Percentiles rank a stretch among this genome's conserved stretches.
Conservation (phyloP, 2,329 filamentous ascomycete species). For the Fusarium penzigii region DNA sequence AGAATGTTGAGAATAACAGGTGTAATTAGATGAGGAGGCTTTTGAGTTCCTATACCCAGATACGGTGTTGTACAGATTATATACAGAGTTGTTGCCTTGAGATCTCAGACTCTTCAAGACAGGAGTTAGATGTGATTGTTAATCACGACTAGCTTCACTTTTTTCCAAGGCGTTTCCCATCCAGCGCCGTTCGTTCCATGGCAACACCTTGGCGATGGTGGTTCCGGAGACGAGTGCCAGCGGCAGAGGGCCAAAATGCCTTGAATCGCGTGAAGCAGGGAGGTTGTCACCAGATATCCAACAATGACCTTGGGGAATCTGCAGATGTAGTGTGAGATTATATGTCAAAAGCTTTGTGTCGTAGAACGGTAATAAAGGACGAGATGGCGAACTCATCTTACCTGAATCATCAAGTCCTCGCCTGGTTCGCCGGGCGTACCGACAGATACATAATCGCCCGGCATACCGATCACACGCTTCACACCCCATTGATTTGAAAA, state of each 20-base stretch:
- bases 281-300: conserved; percentile 91
- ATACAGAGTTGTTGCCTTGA: conserved; percentile 3
- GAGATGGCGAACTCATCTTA: conserved; percentile 32
- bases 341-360: not conserved
- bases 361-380: not conserved
- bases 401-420: conserved; percentile 64
- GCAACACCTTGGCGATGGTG: conserved; percentile 65
- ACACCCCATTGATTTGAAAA: conserved; percentile 62
- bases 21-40: conserved; percentile 38
- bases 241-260: conserved; percentile 82
- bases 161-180: conserved; percentile 47
- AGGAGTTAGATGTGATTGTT: not conserved
- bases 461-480: conserved; percentile 79
- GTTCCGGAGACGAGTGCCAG: conserved; percentile 84
- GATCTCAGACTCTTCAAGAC: not conserved
- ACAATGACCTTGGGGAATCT: conserved; percentile 91
- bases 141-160: conserved; percentile 19
- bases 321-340: conserved; percentile 11
- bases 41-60: conserved; percentile 32
- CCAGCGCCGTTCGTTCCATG: conserved; percentile 52
- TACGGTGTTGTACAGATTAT: conserved; percentile 28
- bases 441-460: conserved; percentile 72
- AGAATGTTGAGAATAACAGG: conserved; percentile 19
- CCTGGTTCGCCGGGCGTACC: conserved; percentile 57
- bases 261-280: conserved; percentile 79